These are phyloP conservation scores for Paramecium sonneborni DNA, from an alignment of 73 alveolate genomes.

Conservation along the genomic window DNA sequence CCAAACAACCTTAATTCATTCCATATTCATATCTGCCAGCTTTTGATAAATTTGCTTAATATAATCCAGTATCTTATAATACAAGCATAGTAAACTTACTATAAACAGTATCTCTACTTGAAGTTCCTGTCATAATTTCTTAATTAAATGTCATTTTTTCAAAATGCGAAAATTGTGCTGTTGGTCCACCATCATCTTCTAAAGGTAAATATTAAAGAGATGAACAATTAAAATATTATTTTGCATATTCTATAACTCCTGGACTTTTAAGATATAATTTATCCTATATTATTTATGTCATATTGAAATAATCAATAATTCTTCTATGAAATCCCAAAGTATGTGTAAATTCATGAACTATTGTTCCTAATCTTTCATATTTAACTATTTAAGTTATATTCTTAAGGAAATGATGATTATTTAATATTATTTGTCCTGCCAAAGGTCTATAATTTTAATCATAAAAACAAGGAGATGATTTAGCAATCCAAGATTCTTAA, in stretches of 20 bases:
- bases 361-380: constrained; percentile 21
- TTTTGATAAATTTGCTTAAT: not conserved
- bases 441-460: not conserved
- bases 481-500: not conserved
- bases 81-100: constrained; percentile 52
- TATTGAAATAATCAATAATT: not conserved
- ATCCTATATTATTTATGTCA: not conserved
- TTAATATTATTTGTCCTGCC: not conserved
- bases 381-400: not conserved
- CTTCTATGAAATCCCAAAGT: constrained; percentile 23
- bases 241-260: constrained; percentile 19
- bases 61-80: not conserved
- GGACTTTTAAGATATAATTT: not conserved
- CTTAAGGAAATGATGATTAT: not conserved
- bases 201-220: not conserved
- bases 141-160: constrained; percentile 45
- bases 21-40: not conserved
- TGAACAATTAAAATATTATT: not conserved
- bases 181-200: constrained; percentile 59
- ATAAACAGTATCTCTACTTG: not conserved
- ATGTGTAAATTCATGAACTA: constrained; percentile 37
- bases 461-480: constrained; percentile 1
- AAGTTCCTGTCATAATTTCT: constrained; percentile 67
- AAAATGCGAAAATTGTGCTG: constrained; percentile 23
- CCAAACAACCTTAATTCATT: not conserved